Conservation (phyloP, 1,139 yeast species). For the Taphrina deformans region DNA sequence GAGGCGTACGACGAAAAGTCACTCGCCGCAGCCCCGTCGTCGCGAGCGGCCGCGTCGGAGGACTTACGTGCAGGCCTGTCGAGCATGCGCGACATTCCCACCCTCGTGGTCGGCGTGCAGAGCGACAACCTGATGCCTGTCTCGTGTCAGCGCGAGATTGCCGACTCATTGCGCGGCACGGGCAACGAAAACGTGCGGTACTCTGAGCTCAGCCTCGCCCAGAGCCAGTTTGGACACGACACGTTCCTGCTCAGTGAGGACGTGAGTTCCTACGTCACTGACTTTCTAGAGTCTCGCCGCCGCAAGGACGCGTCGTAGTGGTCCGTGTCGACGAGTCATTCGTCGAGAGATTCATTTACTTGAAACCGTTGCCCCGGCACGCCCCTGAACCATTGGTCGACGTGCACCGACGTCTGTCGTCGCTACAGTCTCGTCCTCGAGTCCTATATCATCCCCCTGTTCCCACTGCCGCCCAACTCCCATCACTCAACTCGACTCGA, state of each 20-base stretch:
- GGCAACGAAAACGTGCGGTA: slow-evolving; percentile 53
- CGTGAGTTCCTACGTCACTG: slow-evolving; percentile 72
- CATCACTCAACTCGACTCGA: too few species aligned
- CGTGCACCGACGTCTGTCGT: too few species aligned
- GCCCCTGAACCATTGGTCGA: too few species aligned
- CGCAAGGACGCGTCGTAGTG: too few species aligned
- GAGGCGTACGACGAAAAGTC: slow-evolving; percentile 55
- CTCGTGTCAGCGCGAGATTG: slow-evolving; percentile 89
- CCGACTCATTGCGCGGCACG: slow-evolving; percentile 56
- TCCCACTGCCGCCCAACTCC: too few species aligned
- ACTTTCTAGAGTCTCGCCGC: slow-evolving; percentile 52
- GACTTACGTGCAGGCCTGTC: slow-evolving; percentile 69
- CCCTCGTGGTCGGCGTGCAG: slow-evolving; percentile 84
- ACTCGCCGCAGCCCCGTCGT: background rate
- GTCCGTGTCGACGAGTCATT: too few species aligned
- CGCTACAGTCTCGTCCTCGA: too few species aligned
- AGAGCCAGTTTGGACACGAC: slow-evolving; percentile 85
- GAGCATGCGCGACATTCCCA: slow-evolving; percentile 62
- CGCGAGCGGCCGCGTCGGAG: slow-evolving; percentile 42
- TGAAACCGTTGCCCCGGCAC: too few species aligned
- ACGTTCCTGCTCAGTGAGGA: slow-evolving; percentile 79
- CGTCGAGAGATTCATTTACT: too few species aligned
- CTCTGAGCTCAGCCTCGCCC: slow-evolving; percentile 70
- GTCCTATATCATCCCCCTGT: too few species aligned
- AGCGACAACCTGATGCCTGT: slow-evolving; percentile 89